phyloP scores from a whole-genome alignment of 352 stramenopile genomes.

The Phytophthora tubulina region DNA sequence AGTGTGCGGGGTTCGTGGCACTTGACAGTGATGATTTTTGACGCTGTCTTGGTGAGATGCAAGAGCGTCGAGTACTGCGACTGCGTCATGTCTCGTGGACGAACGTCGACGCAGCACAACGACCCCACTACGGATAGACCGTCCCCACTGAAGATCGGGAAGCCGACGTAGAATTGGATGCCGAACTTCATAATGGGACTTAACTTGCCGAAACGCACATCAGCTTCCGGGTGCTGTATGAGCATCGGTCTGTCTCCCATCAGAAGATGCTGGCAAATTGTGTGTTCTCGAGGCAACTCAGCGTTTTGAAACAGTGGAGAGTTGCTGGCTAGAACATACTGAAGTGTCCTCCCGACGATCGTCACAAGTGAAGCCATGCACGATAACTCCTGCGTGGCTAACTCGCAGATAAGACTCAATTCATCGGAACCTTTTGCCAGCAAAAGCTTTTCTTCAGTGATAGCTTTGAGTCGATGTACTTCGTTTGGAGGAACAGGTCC shows the following conservation, averaged over 20 bases:
- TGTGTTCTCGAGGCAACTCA: constrained; percentile 44
- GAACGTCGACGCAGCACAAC: constrained; percentile 38
- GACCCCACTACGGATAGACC: constrained; percentile 37
- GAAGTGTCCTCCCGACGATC: constrained; percentile 45
- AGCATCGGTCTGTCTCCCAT: constrained; percentile 62
- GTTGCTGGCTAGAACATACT: constrained; percentile 51
- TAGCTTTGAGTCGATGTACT: constrained; percentile 38
- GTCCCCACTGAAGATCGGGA: constrained; percentile 44
- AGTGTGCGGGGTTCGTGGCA: neutral
- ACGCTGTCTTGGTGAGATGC: constrained; percentile 35
- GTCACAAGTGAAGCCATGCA: constrained; percentile 54
- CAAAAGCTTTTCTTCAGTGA: constrained; percentile 43
- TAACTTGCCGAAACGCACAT: constrained; percentile 59
- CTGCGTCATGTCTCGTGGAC: constrained; percentile 37
- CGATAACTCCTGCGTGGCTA: constrained; percentile 48
- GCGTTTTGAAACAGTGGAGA: constrained; percentile 34
- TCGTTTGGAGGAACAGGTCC: constrained; percentile 52
- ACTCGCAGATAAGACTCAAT: constrained; percentile 46
- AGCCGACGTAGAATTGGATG: constrained; percentile 65
- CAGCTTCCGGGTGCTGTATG: constrained; percentile 58
- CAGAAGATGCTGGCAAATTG: constrained; percentile 59
- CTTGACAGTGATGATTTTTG: constrained; percentile 23
- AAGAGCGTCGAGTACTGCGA: constrained; percentile 45
- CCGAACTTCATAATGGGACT: constrained; percentile 40
- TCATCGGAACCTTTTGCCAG: constrained; percentile 36